Evolutionary conservation across 2,329 filamentous ascomycete species (phyloP).

Genomic region (Sporothrix euskadiensis): DNA sequence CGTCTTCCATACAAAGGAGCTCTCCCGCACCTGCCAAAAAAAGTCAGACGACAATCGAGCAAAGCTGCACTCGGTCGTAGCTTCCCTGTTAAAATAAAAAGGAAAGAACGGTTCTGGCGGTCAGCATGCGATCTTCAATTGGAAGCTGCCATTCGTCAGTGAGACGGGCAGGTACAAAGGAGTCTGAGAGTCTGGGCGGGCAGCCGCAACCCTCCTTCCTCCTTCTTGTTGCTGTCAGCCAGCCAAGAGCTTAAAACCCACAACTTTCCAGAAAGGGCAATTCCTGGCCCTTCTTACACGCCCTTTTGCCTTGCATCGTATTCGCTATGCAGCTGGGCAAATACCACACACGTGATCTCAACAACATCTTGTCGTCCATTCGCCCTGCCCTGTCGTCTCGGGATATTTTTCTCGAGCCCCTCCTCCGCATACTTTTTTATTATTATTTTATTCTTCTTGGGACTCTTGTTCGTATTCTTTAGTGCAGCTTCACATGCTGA

Average conservation of each 20-base stretch:
- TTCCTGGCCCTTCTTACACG: constrained; percentile 6
- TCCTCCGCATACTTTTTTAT: not conserved
- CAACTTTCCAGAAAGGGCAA: constrained; percentile 20
- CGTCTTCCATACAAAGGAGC: not conserved
- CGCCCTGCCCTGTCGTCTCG: not conserved
- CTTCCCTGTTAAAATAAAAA: not conserved
- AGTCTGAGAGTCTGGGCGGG: not conserved
- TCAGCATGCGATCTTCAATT: not conserved
- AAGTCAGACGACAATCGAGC: not conserved
- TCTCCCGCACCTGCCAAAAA: not conserved
- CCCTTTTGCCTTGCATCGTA: not conserved
- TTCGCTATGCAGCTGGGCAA: not conserved
- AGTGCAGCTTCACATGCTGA: not conserved
- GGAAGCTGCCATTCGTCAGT: not conserved
- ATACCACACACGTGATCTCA: constrained; percentile 20
- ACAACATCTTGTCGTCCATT: not conserved
- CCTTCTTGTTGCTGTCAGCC: not conserved
- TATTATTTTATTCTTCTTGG: not conserved
- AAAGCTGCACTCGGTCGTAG: not conserved
- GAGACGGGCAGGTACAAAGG: not conserved
- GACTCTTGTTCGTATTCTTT: constrained; percentile 8
- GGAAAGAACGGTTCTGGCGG: not conserved
- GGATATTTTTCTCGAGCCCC: not conserved
- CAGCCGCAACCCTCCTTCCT: not conserved
- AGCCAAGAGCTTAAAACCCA: not conserved